Evolutionary conservation across 257 asterid species (phyloP), one percentile per base, ranked within the genome.

Genomic region (Ophiorrhiza pumila): DNA sequence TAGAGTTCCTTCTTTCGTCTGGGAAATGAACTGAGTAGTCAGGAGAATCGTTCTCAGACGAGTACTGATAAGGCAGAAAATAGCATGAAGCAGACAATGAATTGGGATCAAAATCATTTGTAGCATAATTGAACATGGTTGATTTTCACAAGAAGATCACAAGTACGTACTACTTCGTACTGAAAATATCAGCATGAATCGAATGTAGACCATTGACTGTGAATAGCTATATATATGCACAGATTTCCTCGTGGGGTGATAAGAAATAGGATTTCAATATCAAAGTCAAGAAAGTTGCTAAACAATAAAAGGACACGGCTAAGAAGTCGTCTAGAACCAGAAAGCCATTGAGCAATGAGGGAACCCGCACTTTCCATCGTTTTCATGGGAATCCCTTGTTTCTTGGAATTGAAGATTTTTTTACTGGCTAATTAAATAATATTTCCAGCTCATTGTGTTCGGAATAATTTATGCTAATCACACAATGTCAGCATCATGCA

Each of bases 381-480:
- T 69, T 39, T 69, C 73, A 69, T 12, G 43, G 23, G 32, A 53
- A 71, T 71, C 47, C 58, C 75, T 71, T 17, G 41, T 69, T 34
- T 55, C 50, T 69, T 34, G 73, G 73, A 52, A 63, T 52, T n/a
- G 47, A 64, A 23, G 47, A 14, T 50, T 13, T 68, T n/a, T 49
- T 27, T 31, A 50, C 62, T 32, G 15, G 4, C n/a, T 39, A 35
- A 68, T 68, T 49, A 47, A 49, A 20, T 35, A 35, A 62, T 41
- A 7, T 62, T 37, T 34, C 22, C 47, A 61, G 57, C 25, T 50
- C 57, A 2, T 50, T 5, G 57, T 50, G 57, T 50, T 18, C 57
- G 57, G 57, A 17, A 50, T 50, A 50, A n/a, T 64, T 64, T 50
- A 69, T 52, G 49, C 32, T 11, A 69, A 69, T 39, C 25, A 12